Evolutionary conservation across 129 eudicot genomes (phyloP), one percentile per base, ranked within the genome.

Genomic region (Erigeron canadensis): DNA sequence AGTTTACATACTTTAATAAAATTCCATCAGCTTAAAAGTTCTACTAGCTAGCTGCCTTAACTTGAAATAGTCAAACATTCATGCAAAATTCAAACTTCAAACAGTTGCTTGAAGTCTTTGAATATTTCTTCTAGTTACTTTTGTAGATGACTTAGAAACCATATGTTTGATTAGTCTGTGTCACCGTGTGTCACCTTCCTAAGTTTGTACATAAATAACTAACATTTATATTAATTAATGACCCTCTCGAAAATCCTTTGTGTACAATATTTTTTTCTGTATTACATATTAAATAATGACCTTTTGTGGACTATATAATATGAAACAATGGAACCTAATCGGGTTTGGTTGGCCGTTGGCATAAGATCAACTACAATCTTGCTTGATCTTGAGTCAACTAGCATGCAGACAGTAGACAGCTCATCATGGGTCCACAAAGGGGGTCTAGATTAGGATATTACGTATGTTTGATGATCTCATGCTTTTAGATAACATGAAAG

Each of bases 331-430:
- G 34, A 65, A 65, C 10, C 51, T 2, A 43, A 13, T 43, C 5
- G 8, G 5, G 12, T 42, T 65, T 42, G 38, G 70, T 2, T 1
- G 34, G n/a, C n/a, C n/a, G n/a, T 43, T 19, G 38, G 53, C 43
- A 43, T 5, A 43, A 43, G n/a, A 37, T 65, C 70, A 43, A 65
- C 70, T 43, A 65, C 6, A 10, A 42, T 6, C 18, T 48, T 4
- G 10, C 9, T 7, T 41, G 10, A 9, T 40, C 47, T 13, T 13
- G 16, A 16, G 51, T 41, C 37, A 41, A 63, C 48, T 63, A 65
- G 54, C 46, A 65, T 9, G 11, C 12, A 65, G 70, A 51, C 43
- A 59, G 56, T 50, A 59, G 65, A 42, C 51, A 65, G 38, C 70
- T 16, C 5, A 21, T 17, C 70, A 65, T 19, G 34, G 69, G 69